Conservation (phyloP, 176 grass and related monocot genomes). For the Oryza meyeriana region DNA sequence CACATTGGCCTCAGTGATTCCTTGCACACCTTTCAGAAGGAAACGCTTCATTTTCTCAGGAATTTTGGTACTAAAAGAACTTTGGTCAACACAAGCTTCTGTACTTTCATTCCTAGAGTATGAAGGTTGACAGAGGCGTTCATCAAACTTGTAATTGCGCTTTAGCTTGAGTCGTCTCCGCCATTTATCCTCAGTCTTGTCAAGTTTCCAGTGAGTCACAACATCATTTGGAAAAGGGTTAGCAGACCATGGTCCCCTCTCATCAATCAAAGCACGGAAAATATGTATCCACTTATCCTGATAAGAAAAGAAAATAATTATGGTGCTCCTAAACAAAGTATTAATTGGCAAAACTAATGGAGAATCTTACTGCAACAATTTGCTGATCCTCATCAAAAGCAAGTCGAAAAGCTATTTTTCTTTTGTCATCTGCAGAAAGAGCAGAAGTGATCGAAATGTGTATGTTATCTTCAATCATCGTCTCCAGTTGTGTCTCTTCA, state of each 20-base stretch:
- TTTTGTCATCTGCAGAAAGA: slow-evolving; percentile 72
- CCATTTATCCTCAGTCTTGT: slow-evolving; percentile 97
- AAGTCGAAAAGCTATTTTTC: slow-evolving; percentile 78
- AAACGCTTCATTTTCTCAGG: slow-evolving; percentile 90
- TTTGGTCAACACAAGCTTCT: not conserved
- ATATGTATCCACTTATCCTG: slow-evolving; percentile 99
- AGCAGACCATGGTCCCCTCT: slow-evolving; percentile 92
- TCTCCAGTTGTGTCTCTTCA: slow-evolving; percentile 55
- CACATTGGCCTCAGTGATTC: slow-evolving; percentile 64
- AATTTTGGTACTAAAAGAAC: slow-evolving; percentile 43
- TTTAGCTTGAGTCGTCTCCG: slow-evolving; percentile 84
- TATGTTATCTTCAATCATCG: slow-evolving; percentile 79
- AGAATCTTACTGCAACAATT: slow-evolving; percentile 77
- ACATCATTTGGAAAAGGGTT: slow-evolving; percentile 84
- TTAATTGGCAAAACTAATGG: not conserved
- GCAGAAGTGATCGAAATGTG: slow-evolving; percentile 63
- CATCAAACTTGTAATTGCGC: slow-evolving; percentile 93
- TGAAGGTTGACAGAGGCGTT: slow-evolving; percentile 69
- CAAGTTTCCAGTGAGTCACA: slow-evolving; percentile 80
- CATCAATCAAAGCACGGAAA: slow-evolving; percentile 81
- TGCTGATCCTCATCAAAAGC: slow-evolving; percentile 92
- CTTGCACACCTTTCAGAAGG: slow-evolving; percentile 81
- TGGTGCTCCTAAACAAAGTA: not conserved
- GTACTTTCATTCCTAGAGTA: slow-evolving; percentile 41
- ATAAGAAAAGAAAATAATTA: not conserved